A percentile compares a stretch with the other conserved stretches of the same genome.
phyloP scores from a whole-genome alignment of 2,329 filamentous ascomycete genomes.

The Scedosporium apiospermum region DNA sequence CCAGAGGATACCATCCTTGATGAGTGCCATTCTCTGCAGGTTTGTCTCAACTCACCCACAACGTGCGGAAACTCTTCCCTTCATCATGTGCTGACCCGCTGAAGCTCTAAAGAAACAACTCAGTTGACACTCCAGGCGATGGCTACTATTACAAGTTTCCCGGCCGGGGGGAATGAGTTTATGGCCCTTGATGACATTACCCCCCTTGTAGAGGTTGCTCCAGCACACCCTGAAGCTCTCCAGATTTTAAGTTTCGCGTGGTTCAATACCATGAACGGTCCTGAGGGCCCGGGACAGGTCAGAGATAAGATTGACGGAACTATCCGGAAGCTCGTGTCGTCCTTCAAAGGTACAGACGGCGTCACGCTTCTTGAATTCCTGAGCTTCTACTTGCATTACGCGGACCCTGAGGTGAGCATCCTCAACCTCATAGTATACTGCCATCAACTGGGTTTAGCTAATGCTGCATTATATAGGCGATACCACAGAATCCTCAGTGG shows the following conservation, averaged over 20 bases:
- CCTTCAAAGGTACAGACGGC: conserved; percentile 50
- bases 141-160: conserved; percentile 41
- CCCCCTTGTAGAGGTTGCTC: conserved; percentile 47
- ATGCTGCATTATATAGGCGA: conserved; percentile 25
- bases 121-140: conserved; percentile 47
- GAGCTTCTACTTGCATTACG: conserved; percentile 39
- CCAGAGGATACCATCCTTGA: conserved; percentile 42
- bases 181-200: conserved; percentile 40
- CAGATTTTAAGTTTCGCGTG: conserved; percentile 49
- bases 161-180: conserved; percentile 39
- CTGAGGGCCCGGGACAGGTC: conserved; percentile 21
- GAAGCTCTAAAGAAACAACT: conserved; percentile 43
- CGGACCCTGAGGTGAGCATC: conserved; percentile 36
- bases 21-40: conserved; percentile 45
- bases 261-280: conserved; percentile 34
- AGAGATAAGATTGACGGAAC: conserved; percentile 33
- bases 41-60: conserved; percentile 17
- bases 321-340: conserved; percentile 37
- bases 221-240: conserved; percentile 41
- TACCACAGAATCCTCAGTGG: conserved; percentile 45
- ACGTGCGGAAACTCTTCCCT: background rate
- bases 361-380: conserved; percentile 50
- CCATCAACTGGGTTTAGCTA: background rate
- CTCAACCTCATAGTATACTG: background rate
- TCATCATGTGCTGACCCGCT: background rate